Evolutionary conservation across 2,329 filamentous ascomycete genomes (phyloP).

Genomic region (Fusarium acutatum): DNA sequence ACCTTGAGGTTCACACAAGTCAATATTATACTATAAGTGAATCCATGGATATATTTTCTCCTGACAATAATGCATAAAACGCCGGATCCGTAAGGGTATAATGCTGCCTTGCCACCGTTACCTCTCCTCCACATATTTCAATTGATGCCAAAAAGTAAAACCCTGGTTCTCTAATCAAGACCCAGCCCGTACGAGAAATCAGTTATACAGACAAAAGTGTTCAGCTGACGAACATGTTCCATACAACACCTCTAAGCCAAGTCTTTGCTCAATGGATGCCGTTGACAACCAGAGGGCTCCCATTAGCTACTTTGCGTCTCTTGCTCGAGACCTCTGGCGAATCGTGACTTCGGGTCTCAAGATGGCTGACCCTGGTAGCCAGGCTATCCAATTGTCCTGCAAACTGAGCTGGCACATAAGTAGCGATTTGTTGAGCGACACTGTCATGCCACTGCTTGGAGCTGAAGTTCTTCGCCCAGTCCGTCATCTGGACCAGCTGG

Average conservation of each 20-base stretch:
- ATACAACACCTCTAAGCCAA: background rate
- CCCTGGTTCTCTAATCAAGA: background rate
- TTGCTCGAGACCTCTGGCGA: conserved; percentile 23
- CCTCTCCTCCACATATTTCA: background rate
- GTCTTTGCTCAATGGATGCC: conserved; percentile 7
- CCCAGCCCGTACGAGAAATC: background rate
- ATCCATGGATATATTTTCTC: background rate
- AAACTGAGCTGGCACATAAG: conserved; percentile 35
- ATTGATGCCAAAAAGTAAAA: conserved; percentile 6
- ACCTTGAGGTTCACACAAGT: background rate
- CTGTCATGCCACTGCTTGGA: conserved; percentile 53
- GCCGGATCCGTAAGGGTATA: conserved; percentile 30
- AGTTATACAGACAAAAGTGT: background rate
- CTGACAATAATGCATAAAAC: conserved; percentile 1
- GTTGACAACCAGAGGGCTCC: conserved; percentile 19
- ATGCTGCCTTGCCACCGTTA: conserved; percentile 10
- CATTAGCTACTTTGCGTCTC: conserved; percentile 36
- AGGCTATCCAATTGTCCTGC: conserved; percentile 31
- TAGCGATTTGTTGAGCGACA: conserved; percentile 51
- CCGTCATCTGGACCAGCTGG: conserved; percentile 52
- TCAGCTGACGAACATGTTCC: background rate
- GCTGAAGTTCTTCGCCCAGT: conserved; percentile 59
- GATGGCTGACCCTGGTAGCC: conserved; percentile 18
- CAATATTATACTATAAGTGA: background rate
- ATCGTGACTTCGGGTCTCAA: conserved; percentile 31